Evolutionary conservation across 1,284 basidiomycete genomes (phyloP), one percentile per base, ranked within the genome.

Genomic region (Ceratorhiza oryzae-sativae): DNA sequence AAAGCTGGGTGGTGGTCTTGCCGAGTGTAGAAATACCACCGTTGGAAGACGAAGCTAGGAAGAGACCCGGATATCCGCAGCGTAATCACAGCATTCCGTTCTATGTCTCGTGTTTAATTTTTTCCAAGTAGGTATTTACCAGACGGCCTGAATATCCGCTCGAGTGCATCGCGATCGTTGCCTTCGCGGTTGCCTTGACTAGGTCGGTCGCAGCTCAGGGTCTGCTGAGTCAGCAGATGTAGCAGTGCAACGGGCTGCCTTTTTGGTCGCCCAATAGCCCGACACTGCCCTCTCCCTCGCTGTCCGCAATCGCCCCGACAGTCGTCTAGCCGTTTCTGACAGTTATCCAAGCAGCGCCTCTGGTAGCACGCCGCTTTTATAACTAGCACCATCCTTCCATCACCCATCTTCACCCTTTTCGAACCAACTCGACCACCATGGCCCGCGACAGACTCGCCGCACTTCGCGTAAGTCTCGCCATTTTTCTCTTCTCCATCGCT

Each of bases 401-500:
- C 32, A 32, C 23, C 30, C 45, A 42, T 4, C 59, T 46, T 42
- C 41, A 2, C 59, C 15, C 36, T 42, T 39, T 61, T 30, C 58
- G 13, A 42, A 61, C 4, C 25, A 27, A 63, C 15, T 45, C 25
- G 32, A 71, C n/a, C 61, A 81, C 75, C 77, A 93, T 93, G 90
- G 88, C 89, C 75, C 86, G 89, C 85, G 91, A 93, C 83, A 88
- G 91, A 85, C 86, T 93, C 76, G 90, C 91, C 78, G 91, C 90
- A 75, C 86, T 92, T 86, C 88, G 91, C 82, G 92, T 92, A 75
- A 76, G 84, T 81, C n/a, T n/a, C n/a, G n/a, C n/a, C n/a, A n/a
- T n/a, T 32, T 59, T 68, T 1, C 36, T 32, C 23, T 30, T n/a
- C 8, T 63, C 12, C 32, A n/a, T 9, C 32, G 10, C 20, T 34